Conservation (phyloP, 148 eudicot species). For the Cornus florida region DNA sequence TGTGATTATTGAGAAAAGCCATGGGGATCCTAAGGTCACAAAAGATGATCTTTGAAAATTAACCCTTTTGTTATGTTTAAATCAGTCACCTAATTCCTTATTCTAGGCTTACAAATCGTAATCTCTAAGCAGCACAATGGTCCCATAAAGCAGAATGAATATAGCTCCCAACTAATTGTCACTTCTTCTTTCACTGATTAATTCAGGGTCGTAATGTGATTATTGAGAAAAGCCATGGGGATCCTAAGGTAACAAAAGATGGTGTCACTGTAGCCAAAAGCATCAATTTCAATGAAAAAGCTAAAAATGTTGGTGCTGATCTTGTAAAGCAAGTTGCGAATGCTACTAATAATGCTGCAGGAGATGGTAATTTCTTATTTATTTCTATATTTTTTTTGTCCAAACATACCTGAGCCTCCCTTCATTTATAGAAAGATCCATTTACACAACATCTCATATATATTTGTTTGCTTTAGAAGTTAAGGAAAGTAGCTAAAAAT, state of each 20-base stretch:
- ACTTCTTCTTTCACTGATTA: conserved; percentile 13
- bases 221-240: conserved; percentile 61
- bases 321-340: conserved; percentile 94
- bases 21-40: conserved; percentile 73
- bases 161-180: not conserved
- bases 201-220: conserved; percentile 82
- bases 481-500: not conserved
- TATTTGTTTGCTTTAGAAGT: conserved; percentile 8
- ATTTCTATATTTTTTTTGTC: conserved; percentile 8
- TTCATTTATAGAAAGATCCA: not conserved
- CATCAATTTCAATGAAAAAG: conserved; percentile 65
- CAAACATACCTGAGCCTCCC: not conserved
- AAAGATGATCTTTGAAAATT: conserved; percentile 66
- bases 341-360: conserved; percentile 88
- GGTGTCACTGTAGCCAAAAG: conserved; percentile 99
- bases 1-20: conserved; percentile 73
- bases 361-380: conserved; percentile 63
- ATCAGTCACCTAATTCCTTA: not conserved
- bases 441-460: not conserved
- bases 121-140: not conserved
- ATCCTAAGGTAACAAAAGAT: conserved; percentile 90
- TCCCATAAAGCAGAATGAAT: not conserved
- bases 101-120: not conserved
- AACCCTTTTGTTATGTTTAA: not conserved
- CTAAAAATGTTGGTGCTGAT: conserved; percentile 86